Conservation (phyloP, 148 eudicot species). For the Camellia granthamiana region DNA sequence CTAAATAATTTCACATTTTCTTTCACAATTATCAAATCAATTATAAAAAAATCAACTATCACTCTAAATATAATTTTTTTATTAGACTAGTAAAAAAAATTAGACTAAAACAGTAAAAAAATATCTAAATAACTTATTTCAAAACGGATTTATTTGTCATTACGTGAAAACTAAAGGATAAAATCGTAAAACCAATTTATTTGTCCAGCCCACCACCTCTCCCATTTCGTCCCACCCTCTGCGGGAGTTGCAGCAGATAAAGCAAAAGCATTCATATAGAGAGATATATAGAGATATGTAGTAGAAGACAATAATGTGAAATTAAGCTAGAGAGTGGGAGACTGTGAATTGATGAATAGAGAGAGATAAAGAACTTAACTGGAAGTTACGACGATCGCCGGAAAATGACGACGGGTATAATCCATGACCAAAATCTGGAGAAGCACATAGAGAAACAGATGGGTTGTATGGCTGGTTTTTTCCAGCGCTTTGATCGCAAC, state of each 20-base stretch:
- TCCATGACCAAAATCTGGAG: constrained; percentile 57
- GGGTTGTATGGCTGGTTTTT: constrained; percentile 88
- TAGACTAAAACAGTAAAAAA: too few species aligned
- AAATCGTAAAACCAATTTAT: neutral
- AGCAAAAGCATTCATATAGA: constrained; percentile 28
- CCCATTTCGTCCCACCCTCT: constrained; percentile 32
- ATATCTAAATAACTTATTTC: too few species aligned
- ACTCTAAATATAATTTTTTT: too few species aligned
- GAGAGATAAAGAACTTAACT: constrained; percentile 9
- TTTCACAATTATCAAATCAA: too few species aligned
- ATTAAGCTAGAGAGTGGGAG: too few species aligned
- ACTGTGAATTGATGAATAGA: too few species aligned
- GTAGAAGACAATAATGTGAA: neutral
- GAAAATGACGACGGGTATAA: constrained; percentile 48
- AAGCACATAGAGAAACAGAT: constrained; percentile 73
- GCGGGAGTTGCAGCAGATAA: constrained; percentile 62
- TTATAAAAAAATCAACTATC: too few species aligned
- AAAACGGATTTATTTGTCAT: neutral
- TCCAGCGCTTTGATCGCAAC: constrained; percentile 70
- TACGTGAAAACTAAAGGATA: neutral
- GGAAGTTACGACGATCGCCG: constrained; percentile 3
- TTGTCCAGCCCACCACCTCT: neutral
- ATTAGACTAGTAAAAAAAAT: too few species aligned
- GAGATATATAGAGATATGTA: constrained; percentile 10
- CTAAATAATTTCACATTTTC: too few species aligned